A percentile compares a stretch with the other conserved stretches of the same genome.
phyloP scores from a whole-genome alignment of 257 asterid genomes.

The Henckelia pumila region DNA sequence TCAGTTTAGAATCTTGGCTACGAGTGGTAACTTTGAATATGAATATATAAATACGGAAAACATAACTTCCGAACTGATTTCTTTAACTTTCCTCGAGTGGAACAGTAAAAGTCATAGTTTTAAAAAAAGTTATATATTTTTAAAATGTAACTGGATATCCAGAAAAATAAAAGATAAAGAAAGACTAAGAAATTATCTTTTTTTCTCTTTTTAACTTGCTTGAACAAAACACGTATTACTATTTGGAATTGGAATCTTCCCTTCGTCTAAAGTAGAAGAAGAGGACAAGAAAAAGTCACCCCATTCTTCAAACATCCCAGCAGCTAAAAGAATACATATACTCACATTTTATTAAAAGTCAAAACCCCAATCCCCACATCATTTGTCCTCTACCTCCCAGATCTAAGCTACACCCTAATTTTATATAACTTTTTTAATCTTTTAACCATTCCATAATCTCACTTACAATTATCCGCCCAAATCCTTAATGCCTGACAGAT shows the following conservation, averaged over 20 bases:
- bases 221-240: constrained; percentile 22
- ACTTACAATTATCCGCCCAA: background rate
- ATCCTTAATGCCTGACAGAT: background rate
- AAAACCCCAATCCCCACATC: constrained; percentile 46
- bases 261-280: constrained; percentile 52
- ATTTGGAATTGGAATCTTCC: constrained; percentile 60
- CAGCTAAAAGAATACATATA: constrained; percentile 28
- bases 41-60: background rate
- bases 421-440: constrained; percentile 1
- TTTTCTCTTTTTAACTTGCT: constrained; percentile 11
- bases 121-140: no score
- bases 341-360: constrained; percentile 37
- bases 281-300: constrained; percentile 55
- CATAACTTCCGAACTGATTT: background rate
- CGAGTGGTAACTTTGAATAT: background rate
- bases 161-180: background rate
- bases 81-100: background rate
- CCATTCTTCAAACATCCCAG: constrained; percentile 43
- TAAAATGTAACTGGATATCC: background rate
- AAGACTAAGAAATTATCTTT: constrained; percentile 1
- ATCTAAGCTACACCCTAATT: constrained; percentile 33
- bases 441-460: constrained; percentile 12
- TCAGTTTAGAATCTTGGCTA: background rate
- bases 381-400: constrained; percentile 47
- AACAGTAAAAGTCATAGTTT: background rate